Conservation (phyloP, 257 asterid genomes). For the Solanum corneliomulleri region DNA sequence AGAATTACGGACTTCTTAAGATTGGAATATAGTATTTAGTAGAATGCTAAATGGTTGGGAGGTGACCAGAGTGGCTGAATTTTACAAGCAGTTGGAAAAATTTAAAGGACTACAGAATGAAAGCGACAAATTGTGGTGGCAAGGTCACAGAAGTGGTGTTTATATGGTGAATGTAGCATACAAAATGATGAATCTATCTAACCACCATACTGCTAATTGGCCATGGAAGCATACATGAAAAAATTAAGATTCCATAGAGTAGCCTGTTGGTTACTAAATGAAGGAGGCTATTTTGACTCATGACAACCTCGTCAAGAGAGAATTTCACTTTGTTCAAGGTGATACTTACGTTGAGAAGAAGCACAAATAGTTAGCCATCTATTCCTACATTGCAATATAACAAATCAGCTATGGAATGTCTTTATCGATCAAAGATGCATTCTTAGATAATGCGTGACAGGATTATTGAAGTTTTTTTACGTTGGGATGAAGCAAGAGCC, state of each 20-base stretch:
- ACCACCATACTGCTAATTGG: background rate
- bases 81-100: background rate
- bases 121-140: background rate
- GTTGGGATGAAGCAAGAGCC: background rate
- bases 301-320: background rate
- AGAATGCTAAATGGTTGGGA: background rate
- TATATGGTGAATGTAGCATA: background rate
- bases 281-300: background rate
- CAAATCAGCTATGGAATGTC: background rate
- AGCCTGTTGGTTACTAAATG: background rate
- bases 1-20: background rate
- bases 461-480: background rate
- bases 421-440: background rate
- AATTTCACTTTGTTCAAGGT: background rate
- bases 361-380: background rate
- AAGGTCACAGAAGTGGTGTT: background rate
- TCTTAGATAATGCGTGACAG: background rate
- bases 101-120: background rate
- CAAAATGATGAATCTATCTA: background rate
- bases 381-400: background rate
- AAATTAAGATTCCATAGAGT: background rate
- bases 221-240: background rate
- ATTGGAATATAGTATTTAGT: background rate
- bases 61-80: background rate
- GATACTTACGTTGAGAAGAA: background rate